Evolutionary conservation across 495 filamentous ascomycete species (phyloP).

Genomic region (Annulohypoxylon stygium): DNA sequence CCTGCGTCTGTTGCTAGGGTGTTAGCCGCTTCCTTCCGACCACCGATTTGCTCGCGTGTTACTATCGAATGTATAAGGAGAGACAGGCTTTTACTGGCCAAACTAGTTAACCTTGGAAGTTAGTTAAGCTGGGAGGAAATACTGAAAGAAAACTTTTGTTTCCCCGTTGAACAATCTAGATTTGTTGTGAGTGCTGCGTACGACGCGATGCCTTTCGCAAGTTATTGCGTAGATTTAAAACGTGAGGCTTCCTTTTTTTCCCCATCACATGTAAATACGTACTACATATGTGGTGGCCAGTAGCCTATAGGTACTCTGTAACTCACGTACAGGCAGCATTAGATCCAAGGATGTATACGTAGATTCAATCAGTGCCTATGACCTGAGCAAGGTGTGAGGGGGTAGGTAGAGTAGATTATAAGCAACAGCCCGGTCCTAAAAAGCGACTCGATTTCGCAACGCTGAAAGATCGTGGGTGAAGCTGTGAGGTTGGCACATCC

Average conservation of each 20-base stretch:
- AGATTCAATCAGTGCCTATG: too few species aligned
- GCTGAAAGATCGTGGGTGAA: constrained; percentile 9
- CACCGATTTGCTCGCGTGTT: constrained; percentile 21
- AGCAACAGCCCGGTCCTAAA: background rate
- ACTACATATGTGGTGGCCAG: too few species aligned
- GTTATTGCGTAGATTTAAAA: background rate
- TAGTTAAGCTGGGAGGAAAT: background rate
- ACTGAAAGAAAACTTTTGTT: background rate
- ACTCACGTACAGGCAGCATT: background rate
- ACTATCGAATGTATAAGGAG: background rate
- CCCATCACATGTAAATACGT: background rate
- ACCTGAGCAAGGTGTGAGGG: too few species aligned
- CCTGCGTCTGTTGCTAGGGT: constrained; percentile 27
- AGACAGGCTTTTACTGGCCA: background rate
- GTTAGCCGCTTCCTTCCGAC: constrained; percentile 6
- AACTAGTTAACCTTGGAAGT: too few species aligned
- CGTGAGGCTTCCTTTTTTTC: background rate
- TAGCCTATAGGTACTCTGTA: background rate
- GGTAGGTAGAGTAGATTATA: background rate
- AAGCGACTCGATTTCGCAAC: background rate
- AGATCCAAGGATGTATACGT: too few species aligned
- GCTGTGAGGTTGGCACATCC: constrained; percentile 18
- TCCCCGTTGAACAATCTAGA: background rate
- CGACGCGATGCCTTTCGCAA: background rate
- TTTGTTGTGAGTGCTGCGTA: background rate